Evolutionary conservation across 441 rosid species (phyloP), one percentile per base, ranked within the genome.

Genomic region (Codiaeum variegatum): DNA sequence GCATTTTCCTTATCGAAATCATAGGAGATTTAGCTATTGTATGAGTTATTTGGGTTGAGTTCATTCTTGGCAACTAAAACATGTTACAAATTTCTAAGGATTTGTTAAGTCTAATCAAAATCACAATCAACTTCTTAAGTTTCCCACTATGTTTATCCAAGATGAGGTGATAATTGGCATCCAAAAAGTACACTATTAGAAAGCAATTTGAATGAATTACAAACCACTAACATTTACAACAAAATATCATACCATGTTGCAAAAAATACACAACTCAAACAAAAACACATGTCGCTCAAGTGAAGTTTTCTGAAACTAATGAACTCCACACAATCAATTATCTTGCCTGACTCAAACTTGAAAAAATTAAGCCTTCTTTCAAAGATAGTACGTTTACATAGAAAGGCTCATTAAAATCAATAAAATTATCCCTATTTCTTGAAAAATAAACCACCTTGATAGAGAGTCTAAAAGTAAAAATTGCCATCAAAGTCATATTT

Each of bases 381-480:
- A 38, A 83, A 69, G 46, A 74, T 66, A 72, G 71, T 84, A 44
- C 44, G 55, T 67, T 52, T 79, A 69, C 66, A 78, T 58, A 69
- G 55, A 4, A 73, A 55, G 67, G 74, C 59, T 36, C n/a, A n/a
- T 78, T 75, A 71, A 74, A 72, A 62, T 78, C n/a, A n/a, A n/a
- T n/a, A n/a, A 64, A 54, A 75, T 85, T 32, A 75, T 78, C 77
- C n/a, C n/a, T n/a, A n/a, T n/a, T n/a, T n/a, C n/a, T n/a, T n/a
- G n/a, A n/a, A n/a, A n/a, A n/a, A n/a, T n/a, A n/a, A n/a, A n/a
- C n/a, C n/a, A n/a, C n/a, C n/a, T n/a, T n/a, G n/a, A n/a, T n/a
- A 93, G 70, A 74, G 97, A 85, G 54, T 97, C 97, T 93, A 80
- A 69, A 62, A 83, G 24, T 59, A 62, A 36, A 42, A 62, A 49